These are phyloP conservation scores for Acanthamoeba lenticulata DNA, from an alignment of 208 protist species.

Conservation along the genomic window DNA sequence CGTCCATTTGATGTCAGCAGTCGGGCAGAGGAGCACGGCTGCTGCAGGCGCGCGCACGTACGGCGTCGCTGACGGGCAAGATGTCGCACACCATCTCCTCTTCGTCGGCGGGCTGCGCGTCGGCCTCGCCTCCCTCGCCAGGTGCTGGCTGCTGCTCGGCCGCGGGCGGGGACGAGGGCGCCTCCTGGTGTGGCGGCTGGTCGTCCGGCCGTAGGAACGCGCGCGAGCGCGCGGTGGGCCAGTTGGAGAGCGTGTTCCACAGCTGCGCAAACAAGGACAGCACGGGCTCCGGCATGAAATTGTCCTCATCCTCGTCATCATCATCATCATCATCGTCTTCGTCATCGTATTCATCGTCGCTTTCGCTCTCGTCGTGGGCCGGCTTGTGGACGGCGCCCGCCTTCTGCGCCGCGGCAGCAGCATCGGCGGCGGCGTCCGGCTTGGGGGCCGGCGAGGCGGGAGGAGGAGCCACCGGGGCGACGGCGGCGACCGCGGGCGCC, in stretches of 20 bases:
- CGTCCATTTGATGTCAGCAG: background rate
- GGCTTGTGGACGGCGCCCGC: background rate
- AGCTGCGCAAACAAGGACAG: constrained; percentile 34
- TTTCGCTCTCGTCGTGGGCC: background rate
- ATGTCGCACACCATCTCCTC: background rate
- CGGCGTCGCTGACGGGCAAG: background rate
- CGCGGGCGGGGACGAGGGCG: too few species aligned
- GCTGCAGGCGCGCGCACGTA: background rate
- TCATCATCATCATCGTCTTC: background rate
- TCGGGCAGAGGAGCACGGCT: background rate
- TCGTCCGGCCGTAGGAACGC: background rate
- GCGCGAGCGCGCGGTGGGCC: background rate
- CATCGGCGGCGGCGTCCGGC: too few species aligned
- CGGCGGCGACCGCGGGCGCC: background rate
- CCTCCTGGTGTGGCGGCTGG: background rate
- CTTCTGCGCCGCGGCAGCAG: background rate
- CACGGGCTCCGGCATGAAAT: background rate
- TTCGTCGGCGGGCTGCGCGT: background rate
- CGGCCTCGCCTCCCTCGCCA: background rate
- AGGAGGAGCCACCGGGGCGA: too few species aligned
- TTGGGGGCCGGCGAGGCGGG: too few species aligned
- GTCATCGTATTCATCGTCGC: background rate
- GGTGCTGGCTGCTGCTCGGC: background rate
- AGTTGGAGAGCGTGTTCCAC: background rate
- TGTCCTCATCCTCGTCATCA: background rate